A percentile compares a stretch with the other conserved stretches of the same genome.
Evolutionary conservation across 2,329 filamentous ascomycete species (phyloP).

Genomic region (Pseudogymnoascus sp.): DNA sequence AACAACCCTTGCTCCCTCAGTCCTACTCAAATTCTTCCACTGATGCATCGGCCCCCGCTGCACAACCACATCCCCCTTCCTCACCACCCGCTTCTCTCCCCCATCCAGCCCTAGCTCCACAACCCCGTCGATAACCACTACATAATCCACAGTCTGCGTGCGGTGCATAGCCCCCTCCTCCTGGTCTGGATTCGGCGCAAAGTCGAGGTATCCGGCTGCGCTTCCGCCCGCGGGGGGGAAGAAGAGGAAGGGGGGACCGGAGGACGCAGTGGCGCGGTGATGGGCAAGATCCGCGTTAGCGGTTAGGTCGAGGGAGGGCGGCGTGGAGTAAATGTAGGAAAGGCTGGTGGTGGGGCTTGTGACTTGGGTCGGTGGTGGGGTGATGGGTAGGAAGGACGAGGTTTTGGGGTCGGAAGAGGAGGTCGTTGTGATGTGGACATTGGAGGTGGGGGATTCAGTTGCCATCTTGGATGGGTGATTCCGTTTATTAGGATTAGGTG

Average conservation of each 20-base stretch:
- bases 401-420: not conserved
- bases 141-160: slow-evolving; percentile 34
- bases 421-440: slow-evolving; percentile 8
- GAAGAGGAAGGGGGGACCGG: not conserved
- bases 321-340: slow-evolving; percentile 16
- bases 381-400: not conserved
- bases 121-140: slow-evolving; percentile 31
- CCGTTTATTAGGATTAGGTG: not conserved
- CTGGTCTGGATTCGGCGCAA: slow-evolving; percentile 12
- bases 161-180: slow-evolving; percentile 30
- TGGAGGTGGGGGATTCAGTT: not conserved
- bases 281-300: slow-evolving; percentile 10
- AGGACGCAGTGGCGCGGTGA: slow-evolving; percentile 3
- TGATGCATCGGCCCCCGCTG: slow-evolving; percentile 34
- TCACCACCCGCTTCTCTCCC: slow-evolving; percentile 31
- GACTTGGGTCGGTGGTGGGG: not conserved
- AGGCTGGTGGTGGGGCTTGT: not conserved
- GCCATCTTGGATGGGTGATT: not conserved
- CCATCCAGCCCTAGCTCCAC: slow-evolving; percentile 31
- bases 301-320: slow-evolving; percentile 8
- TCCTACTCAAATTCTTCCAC: slow-evolving; percentile 33
- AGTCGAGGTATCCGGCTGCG: not conserved
- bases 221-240: slow-evolving; percentile 9
- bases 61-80: slow-evolving; percentile 31
- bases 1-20: slow-evolving; percentile 30